Evolutionary conservation across 139 green algal species (phyloP).

Genomic region (Chlorella sp.): DNA sequence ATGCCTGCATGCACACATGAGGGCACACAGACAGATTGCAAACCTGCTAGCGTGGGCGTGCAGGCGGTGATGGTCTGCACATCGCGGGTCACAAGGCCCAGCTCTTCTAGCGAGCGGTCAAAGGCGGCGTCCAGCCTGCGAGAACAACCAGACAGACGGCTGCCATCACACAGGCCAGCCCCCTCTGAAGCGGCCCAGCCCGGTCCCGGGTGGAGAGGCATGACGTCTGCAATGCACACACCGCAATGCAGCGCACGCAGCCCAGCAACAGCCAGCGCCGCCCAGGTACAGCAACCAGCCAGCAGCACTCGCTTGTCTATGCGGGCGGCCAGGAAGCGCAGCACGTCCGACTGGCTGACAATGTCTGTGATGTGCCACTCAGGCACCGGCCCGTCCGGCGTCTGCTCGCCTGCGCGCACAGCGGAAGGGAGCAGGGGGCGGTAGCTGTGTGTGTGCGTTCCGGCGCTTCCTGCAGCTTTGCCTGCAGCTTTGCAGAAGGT

Average conservation of each 20-base stretch:
- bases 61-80: constrained; percentile 24
- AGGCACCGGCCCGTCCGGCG: constrained; percentile 42
- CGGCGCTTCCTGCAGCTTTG: too few relatives aligned
- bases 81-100: constrained; percentile 29
- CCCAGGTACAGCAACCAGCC: too few relatives aligned
- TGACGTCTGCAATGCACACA: too few relatives aligned
- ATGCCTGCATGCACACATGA: too few relatives aligned
- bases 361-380: constrained; percentile 52
- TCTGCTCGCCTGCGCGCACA: constrained; percentile 36
- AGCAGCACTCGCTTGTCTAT: constrained; percentile 8
- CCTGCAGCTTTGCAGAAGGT: too few relatives aligned
- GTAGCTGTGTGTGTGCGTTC: too few relatives aligned
- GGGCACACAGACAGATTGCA: not conserved
- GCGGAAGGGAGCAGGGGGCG: too few relatives aligned
- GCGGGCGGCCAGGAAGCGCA: constrained; percentile 38
- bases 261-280: too few relatives aligned
- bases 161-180: too few relatives aligned
- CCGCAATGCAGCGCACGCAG: too few relatives aligned
- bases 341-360: constrained; percentile 37
- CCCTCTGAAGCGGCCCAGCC: too few relatives aligned
- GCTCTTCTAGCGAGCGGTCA: not conserved
- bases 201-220: too few relatives aligned
- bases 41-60: constrained; percentile 29
- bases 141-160: not conserved
- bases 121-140: constrained; percentile 37